Conservation (phyloP, 2,329 filamentous ascomycete genomes). For the Stagonosporopsis vannaccii region DNA sequence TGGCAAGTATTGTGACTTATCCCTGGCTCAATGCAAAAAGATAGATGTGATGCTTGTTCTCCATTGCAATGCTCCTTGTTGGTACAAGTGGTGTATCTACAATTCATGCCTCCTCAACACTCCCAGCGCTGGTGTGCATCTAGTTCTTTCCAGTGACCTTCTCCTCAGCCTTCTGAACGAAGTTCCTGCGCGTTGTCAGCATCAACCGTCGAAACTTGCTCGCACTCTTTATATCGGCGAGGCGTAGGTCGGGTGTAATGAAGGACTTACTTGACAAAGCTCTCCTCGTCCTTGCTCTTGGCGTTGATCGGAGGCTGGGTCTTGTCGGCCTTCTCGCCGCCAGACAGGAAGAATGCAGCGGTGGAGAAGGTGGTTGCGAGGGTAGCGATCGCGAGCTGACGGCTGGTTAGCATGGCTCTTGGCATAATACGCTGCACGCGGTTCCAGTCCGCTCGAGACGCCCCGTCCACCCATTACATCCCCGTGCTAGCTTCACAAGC, state of each 20-base stretch:
- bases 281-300: constrained; percentile 71
- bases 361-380: constrained; percentile 43
- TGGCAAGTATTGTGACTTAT: neutral
- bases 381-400: constrained; percentile 67
- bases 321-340: constrained; percentile 54
- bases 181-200: constrained; percentile 37
- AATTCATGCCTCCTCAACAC: constrained; percentile 30
- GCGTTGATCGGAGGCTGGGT: constrained; percentile 66
- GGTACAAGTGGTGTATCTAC: constrained; percentile 47
- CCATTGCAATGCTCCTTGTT: constrained; percentile 26
- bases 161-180: constrained; percentile 49
- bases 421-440: neutral
- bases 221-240: neutral
- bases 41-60: constrained; percentile 2
- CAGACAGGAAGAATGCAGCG: constrained; percentile 47
- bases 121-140: constrained; percentile 16
- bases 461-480: neutral
- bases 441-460: neutral
- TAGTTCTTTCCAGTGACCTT: constrained; percentile 33
- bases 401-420: neutral
- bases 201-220: neutral
- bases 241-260: neutral
- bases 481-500: neutral
- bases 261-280: constrained; percentile 69
- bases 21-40: neutral